A percentile compares a stretch with the other conserved stretches of the same genome.
Conservation (phyloP, 495 filamentous ascomycete genomes). For the Daldinia concentrica region DNA sequence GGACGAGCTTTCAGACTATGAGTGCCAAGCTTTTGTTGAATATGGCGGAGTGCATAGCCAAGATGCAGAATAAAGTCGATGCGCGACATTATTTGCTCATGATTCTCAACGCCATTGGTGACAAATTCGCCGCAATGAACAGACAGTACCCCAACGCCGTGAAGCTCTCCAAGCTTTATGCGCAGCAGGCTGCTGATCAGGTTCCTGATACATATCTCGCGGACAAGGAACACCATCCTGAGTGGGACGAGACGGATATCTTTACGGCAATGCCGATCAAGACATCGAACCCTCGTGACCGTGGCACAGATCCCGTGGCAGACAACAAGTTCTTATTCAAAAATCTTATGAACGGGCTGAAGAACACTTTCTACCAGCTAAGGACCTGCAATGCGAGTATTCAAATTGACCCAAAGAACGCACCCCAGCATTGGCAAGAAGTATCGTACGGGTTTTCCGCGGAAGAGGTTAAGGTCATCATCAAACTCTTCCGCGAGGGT, state of each 20-base stretch:
- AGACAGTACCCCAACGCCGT: constrained; percentile 92
- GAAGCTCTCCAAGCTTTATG: constrained; percentile 82
- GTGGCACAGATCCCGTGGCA: constrained; percentile 89
- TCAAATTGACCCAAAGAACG: constrained; percentile 76
- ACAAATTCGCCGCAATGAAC: constrained; percentile 99
- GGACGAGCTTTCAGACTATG: constrained; percentile 99
- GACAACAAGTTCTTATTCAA: constrained; percentile 99
- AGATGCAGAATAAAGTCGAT: constrained; percentile 87
- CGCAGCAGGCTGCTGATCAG: constrained; percentile 70
- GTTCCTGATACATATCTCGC: constrained; percentile 82
- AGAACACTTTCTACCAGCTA: constrained; percentile 95
- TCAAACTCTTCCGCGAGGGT: constrained; percentile 96
- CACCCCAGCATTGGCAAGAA: constrained; percentile 91
- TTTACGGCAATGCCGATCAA: constrained; percentile 97
- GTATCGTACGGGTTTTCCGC: constrained; percentile 97
- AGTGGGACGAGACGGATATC: constrained; percentile 98
- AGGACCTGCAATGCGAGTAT: constrained; percentile 82
- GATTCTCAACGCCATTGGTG: constrained; percentile 96
- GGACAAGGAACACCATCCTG: constrained; percentile 79
- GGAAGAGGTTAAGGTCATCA: constrained; percentile 95
- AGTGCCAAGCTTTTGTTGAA: constrained; percentile 96
- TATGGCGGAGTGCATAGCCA: constrained; percentile 96
- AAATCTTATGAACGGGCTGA: constrained; percentile 96
- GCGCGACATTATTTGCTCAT: constrained; percentile 95
- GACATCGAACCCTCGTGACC: constrained; percentile 89